A percentile compares a stretch with the other conserved stretches of the same genome.
These are phyloP conservation scores for Pseudotsuga menziesii DNA, from an alignment of 75 land plant genomes.

Conservation along the genomic window DNA sequence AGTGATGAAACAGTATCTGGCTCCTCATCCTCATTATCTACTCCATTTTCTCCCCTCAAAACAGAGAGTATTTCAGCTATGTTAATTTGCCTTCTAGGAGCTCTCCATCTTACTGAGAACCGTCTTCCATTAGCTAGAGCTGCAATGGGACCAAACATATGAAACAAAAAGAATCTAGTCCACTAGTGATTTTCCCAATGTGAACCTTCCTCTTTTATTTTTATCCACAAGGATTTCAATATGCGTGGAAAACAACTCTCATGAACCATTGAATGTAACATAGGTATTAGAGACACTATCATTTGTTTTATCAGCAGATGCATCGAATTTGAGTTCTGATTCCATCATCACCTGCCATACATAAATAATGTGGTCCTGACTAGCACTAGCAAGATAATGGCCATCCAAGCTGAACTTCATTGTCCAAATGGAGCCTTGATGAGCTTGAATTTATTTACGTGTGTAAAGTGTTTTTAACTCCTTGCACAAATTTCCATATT, in stretches of 20 bases:
- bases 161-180: conserved; percentile 66
- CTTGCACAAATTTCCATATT: conserved; percentile 64
- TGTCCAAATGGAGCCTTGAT: conserved; percentile 83
- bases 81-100: not conserved
- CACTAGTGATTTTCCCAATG: too few relatives aligned
- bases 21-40: not conserved
- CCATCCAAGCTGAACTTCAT: conserved; percentile 88
- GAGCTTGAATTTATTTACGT: conserved; percentile 85
- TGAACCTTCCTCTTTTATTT: conserved; percentile 37
- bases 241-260: conserved; percentile 25
- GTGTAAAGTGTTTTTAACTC: conserved; percentile 67
- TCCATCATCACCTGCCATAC: conserved; percentile 81
- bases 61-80: not conserved
- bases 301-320: conserved; percentile 28
- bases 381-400: conserved; percentile 80
- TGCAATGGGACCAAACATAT: conserved; percentile 45
- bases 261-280: conserved; percentile 31
- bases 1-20: not conserved
- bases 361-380: conserved; percentile 81
- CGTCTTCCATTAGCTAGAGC: conserved; percentile 1
- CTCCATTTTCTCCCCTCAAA: not conserved
- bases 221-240: conserved; percentile 27
- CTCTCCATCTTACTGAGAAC: conserved; percentile 2
- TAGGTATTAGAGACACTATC: too few relatives aligned
- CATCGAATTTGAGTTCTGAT: conserved; percentile 39